Evolutionary conservation across 768 basidiomycete genomes (phyloP).

Genomic region (Rhizopogon vulgaris): DNA sequence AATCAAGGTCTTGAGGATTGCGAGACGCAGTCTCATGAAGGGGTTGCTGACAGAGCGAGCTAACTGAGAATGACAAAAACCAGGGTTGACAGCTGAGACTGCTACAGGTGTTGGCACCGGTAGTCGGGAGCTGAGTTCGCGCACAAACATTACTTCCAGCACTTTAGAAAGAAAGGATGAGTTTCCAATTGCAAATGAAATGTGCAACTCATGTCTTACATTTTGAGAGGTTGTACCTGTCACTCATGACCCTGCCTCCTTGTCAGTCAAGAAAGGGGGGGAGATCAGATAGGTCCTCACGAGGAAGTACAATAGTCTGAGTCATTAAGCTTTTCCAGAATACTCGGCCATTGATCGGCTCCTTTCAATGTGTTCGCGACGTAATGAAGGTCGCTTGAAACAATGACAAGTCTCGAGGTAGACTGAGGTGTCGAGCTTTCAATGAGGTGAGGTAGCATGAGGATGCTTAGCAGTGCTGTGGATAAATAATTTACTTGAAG

Average conservation of each 20-base stretch:
- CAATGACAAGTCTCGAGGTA: slow-evolving; percentile 23
- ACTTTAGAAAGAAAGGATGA: slow-evolving; percentile 13
- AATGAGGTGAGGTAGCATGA: slow-evolving; percentile 28
- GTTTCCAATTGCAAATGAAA: neutral
- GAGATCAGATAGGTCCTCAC: slow-evolving; percentile 8
- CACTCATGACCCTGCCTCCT: slow-evolving; percentile 5
- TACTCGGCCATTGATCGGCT: slow-evolving; percentile 1
- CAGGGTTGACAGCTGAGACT: slow-evolving; percentile 23
- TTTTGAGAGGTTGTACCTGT: slow-evolving; percentile 21
- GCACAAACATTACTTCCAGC: slow-evolving; percentile 25
- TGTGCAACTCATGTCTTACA: slow-evolving; percentile 8
- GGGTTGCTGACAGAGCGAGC: slow-evolving; percentile 6
- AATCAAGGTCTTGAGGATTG: slow-evolving; percentile 6
- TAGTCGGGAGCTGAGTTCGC: slow-evolving; percentile 26
- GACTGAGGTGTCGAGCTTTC: slow-evolving; percentile 15
- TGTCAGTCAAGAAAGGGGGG: neutral
- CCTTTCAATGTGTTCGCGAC: slow-evolving; percentile 11
- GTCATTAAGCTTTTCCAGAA: slow-evolving; percentile 22
- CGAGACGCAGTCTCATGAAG: neutral
- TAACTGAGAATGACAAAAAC: slow-evolving; percentile 26
- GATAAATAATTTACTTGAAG: slow-evolving; percentile 30
- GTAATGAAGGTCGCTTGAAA: slow-evolving; percentile 26
- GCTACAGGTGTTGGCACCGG: slow-evolving; percentile 15
- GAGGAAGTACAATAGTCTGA: slow-evolving; percentile 14
- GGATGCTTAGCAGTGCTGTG: slow-evolving; percentile 25